These are phyloP conservation scores for Geranium brycei DNA, from an alignment of 345 rosid genomes.

Conservation along the genomic window DNA sequence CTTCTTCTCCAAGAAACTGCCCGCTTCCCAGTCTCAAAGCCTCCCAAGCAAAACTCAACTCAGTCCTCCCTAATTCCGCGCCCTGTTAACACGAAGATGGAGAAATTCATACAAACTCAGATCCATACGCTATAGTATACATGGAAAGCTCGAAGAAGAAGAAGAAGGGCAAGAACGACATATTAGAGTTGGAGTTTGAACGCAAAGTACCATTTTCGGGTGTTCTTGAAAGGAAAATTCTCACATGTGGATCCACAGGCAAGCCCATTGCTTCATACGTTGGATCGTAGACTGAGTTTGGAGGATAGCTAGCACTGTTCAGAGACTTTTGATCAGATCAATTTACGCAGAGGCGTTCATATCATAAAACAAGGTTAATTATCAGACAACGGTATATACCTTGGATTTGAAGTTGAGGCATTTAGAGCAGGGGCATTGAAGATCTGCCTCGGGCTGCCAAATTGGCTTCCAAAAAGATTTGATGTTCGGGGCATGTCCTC, in stretches of 20 bases:
- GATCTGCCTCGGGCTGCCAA: neutral
- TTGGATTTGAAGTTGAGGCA: neutral
- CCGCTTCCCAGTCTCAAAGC: no score
- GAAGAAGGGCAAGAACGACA: no score
- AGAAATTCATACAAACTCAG: no score
- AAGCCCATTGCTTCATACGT: conserved; percentile 6
- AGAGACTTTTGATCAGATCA: neutral
- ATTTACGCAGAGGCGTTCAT: neutral
- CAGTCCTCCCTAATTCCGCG: no score
- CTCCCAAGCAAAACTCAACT: no score
- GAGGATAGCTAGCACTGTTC: neutral
- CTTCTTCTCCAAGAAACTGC: no score
- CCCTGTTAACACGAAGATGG: no score
- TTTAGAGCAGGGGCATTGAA: neutral
- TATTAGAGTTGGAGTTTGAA: no score
- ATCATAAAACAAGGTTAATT: no score
- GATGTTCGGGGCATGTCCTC: neutral
- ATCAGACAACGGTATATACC: neutral
- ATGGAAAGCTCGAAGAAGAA: no score
- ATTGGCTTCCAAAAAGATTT: neutral
- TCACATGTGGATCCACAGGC: conserved; percentile 10
- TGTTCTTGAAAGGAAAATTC: conserved; percentile 4
- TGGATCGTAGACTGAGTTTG: conserved; percentile 5
- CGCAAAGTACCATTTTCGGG: neutral
- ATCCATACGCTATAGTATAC: no score